phyloP scores from a whole-genome alignment of 495 filamentous ascomycete genomes.

The Hyaloscypha variabilis region DNA sequence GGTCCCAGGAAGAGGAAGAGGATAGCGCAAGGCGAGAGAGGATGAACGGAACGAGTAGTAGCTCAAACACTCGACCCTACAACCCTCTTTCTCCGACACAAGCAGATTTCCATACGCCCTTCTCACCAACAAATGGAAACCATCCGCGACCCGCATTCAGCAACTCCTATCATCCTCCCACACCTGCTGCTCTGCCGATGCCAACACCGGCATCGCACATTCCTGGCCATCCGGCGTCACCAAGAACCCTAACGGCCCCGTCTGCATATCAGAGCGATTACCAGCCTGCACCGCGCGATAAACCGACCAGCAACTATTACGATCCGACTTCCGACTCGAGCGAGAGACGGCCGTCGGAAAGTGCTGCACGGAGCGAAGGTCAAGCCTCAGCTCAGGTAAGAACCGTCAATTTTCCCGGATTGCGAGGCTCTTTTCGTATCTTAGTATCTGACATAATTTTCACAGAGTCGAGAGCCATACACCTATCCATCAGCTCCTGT shows the following conservation, averaged over 20 bases:
- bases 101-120: conserved; percentile 25
- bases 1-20: conserved; percentile 19
- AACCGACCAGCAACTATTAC: conserved; percentile 53
- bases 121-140: conserved; percentile 27
- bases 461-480: conserved; percentile 48
- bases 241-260: conserved; percentile 18
- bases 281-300: conserved; percentile 41
- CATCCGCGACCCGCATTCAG: conserved; percentile 31
- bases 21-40: conserved; percentile 26
- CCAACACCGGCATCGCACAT: conserved; percentile 27
- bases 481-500: conserved; percentile 43
- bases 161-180: conserved; percentile 29
- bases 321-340: conserved; percentile 57
- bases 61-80: conserved; percentile 27
- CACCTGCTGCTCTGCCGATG: conserved; percentile 27
- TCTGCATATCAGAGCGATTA: conserved; percentile 27
- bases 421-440: background rate
- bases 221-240: conserved; percentile 28
- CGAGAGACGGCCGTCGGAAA: conserved; percentile 49
- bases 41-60: conserved; percentile 19
- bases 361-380: conserved; percentile 38
- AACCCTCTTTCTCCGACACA: conserved; percentile 29
- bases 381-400: conserved; percentile 42
- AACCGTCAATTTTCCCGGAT: conserved; percentile 36
- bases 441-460: conserved; percentile 45